Evolutionary conservation across 768 basidiomycete species (phyloP).

Genomic region (Punctularia strigosozonata): DNA sequence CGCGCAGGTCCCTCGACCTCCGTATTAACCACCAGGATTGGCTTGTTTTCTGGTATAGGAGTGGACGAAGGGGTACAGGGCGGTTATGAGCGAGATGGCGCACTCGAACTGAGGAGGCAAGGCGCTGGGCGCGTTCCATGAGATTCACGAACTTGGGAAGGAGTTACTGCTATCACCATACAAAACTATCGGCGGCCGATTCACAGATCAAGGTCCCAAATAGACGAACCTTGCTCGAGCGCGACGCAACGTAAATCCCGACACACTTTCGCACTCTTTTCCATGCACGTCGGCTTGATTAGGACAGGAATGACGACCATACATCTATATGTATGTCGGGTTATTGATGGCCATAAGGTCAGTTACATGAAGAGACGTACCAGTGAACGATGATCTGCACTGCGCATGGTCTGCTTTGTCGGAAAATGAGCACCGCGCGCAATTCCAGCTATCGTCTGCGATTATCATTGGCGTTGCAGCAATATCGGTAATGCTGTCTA

Average conservation of each 20-base stretch:
- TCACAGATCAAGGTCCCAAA: background rate
- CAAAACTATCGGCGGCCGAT: slow-evolving; percentile 1
- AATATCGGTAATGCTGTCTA: too few species aligned
- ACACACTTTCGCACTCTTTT: slow-evolving; percentile 53
- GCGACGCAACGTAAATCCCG: slow-evolving; percentile 64
- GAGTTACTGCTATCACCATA: slow-evolving; percentile 50
- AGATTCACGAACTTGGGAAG: slow-evolving; percentile 83
- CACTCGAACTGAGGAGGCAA: slow-evolving; percentile 72
- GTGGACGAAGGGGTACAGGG: slow-evolving; percentile 86
- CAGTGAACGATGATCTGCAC: background rate
- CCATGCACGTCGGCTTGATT: slow-evolving; percentile 75
- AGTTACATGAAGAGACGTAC: background rate
- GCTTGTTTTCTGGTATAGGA: slow-evolving; percentile 65
- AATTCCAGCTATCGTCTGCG: background rate
- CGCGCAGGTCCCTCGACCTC: slow-evolving; percentile 68
- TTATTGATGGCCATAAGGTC: background rate
- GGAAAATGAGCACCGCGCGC: background rate
- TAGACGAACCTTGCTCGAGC: slow-evolving; percentile 71
- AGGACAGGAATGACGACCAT: slow-evolving; percentile 72
- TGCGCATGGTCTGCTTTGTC: background rate
- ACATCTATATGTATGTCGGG: slow-evolving; percentile 45
- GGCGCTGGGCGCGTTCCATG: slow-evolving; percentile 79
- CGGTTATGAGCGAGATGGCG: slow-evolving; percentile 71
- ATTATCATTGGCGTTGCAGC: too few species aligned
- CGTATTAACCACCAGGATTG: slow-evolving; percentile 66